Evolutionary conservation across 495 filamentous ascomycete species (phyloP).

Genomic region (Cairneyella variabilis): DNA sequence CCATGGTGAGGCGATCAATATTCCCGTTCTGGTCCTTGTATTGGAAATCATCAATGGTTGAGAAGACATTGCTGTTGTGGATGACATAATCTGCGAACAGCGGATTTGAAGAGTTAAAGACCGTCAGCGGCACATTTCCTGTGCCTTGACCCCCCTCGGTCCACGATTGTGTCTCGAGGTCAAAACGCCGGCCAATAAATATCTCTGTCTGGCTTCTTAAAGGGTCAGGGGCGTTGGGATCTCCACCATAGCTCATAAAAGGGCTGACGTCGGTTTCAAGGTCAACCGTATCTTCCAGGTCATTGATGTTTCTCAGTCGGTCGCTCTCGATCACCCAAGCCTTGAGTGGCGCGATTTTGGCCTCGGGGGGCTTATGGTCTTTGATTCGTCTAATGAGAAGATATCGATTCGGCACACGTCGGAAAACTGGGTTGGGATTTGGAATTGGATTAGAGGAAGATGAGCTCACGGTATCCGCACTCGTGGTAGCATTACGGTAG

Average conservation of each 20-base stretch:
- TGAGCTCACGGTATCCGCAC: background rate
- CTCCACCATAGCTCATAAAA: slow-evolving; percentile 27
- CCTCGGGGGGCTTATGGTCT: slow-evolving; percentile 13
- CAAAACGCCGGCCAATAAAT: slow-evolving; percentile 43
- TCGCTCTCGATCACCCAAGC: slow-evolving; percentile 52
- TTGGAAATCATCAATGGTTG: slow-evolving; percentile 43
- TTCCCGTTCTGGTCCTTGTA: too few relatives aligned
- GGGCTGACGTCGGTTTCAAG: slow-evolving; percentile 48
- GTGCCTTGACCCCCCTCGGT: slow-evolving; percentile 1
- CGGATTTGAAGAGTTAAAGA: slow-evolving; percentile 38
- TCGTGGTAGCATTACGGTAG: slow-evolving; percentile 34
- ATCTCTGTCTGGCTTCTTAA: slow-evolving; percentile 44
- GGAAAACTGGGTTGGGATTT: slow-evolving; percentile 29
- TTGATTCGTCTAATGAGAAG: slow-evolving; percentile 37
- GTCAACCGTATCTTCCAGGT: slow-evolving; percentile 31
- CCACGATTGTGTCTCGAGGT: background rate
- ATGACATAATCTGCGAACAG: slow-evolving; percentile 49
- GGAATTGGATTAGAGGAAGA: background rate
- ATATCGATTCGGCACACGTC: slow-evolving; percentile 36
- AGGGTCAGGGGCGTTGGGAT: background rate
- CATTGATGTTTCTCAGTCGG: slow-evolving; percentile 29
- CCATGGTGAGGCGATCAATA: too few relatives aligned
- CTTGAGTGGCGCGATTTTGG: slow-evolving; percentile 20
- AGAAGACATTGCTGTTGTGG: slow-evolving; percentile 49
- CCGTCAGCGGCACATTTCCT: slow-evolving; percentile 20